A percentile compares a stretch with the other conserved stretches of the same genome.
phyloP scores from a whole-genome alignment of 345 rosid genomes.

The Hirschfeldia incana region DNA sequence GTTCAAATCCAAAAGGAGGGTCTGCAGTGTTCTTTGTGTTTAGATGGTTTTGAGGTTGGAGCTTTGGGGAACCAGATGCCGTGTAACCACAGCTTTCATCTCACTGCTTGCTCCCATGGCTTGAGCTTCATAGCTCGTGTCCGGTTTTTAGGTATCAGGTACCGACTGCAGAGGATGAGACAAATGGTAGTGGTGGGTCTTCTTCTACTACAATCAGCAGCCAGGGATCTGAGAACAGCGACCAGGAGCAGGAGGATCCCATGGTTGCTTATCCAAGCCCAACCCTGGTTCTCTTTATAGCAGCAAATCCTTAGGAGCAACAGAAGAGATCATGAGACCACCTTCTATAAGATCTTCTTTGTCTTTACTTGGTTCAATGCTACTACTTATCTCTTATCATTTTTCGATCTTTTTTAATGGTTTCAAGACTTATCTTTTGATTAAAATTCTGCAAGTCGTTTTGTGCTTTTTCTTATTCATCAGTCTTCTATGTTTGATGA shows the following conservation, averaged over 20 bases:
- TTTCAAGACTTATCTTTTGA: not conserved
- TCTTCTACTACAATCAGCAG: too few species aligned
- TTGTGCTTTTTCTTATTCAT: not conserved
- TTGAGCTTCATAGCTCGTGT: conserved; percentile 91
- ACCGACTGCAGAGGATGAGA: not conserved
- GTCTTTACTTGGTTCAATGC: not conserved
- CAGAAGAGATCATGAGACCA: not conserved
- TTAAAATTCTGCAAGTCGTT: not conserved
- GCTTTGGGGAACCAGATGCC: conserved; percentile 76
- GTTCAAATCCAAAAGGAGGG: conserved; percentile 49
- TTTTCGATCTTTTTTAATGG: not conserved
- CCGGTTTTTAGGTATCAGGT: conserved; percentile 64
- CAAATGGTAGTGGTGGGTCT: not conserved
- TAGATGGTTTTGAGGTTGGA: conserved; percentile 73
- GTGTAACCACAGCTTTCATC: conserved; percentile 77
- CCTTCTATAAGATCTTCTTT: too few species aligned
- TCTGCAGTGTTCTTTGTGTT: conserved; percentile 75
- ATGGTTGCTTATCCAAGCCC: not conserved
- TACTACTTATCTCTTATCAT: not conserved
- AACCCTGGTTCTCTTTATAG: not conserved
- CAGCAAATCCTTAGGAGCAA: not conserved
- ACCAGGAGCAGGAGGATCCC: not conserved
- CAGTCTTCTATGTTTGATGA: not conserved
- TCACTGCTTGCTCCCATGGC: conserved; percentile 80
- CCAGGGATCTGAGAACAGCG: not conserved